Base-by-base conservation (phyloP, 805 yeast species). In the Candida hungchunana region DNA sequence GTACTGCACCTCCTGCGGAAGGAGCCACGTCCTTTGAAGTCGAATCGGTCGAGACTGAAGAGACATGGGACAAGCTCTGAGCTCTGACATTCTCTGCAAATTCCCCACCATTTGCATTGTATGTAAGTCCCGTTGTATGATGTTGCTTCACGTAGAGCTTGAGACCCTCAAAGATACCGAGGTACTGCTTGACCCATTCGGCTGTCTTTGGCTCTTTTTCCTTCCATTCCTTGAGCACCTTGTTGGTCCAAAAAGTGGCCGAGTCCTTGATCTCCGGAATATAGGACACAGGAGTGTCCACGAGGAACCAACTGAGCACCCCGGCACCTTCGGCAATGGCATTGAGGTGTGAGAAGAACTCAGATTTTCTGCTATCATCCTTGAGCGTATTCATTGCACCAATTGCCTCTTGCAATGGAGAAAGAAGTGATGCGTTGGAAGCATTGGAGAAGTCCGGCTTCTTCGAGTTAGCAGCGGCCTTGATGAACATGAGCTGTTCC, bases 241-340 rank as follows among this genome's bases (percentile, higher is more conserved):
- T 76, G 63, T 93, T 89, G 9, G 95, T 75, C 88, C 97, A 93
- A 63, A 93, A 93, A 58, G 82, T 90, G 23, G 96, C 84, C 15
- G 94, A 77, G 55, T 93, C 98, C 56, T 82, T 84, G 63, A 79
- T 84, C 46, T 89, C 96, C 4, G 82, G 75, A 38, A 93, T 73
- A 46, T 70, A 74, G 0, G 86, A 75, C 12, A 82, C 75, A 1
- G 97, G 96, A 5, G 86, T 77, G 4, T 71, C 75, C 6, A 75
- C 73, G 14, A 85, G 77, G 43, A 90, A 73, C 99, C 99, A 93
- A 17, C 95, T 95, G 36, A 89, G 67, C 6, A 84, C 86, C 9
- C 96, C 88, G 8, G 83, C 76, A 32, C 96, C 97, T 56, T 93
- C 97, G 18, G 88, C 75, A 27, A 93, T 71, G 2, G 97, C 75